Base-by-base conservation (phyloP, 768 basidiomycete genomes). In the Lactifluus piperatus region DNA sequence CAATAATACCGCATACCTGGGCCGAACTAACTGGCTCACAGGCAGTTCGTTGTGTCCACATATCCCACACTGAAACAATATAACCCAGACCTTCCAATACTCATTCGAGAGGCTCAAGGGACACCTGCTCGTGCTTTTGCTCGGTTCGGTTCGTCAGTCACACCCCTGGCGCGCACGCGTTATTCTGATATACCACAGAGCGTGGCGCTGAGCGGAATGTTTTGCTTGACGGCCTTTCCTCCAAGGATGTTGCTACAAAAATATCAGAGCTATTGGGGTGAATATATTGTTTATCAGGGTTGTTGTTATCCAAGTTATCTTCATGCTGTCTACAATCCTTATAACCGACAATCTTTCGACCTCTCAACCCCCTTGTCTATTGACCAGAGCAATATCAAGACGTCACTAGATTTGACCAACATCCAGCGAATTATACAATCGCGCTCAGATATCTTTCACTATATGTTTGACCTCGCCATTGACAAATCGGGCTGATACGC, bases 91-190 rank as follows among this genome's bases (percentile, higher is more conserved):
- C 74, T 93, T n/a, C 91, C 89, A 18, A 79, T 91, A 37, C 71
- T 92, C 66, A 87, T 92, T 67, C 79, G 91, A 66, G 87, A 91
- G 73, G 91, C 88, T 16, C 75, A 74, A 54, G 87, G 84, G 37
- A 90, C 88, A 8, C 88, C 88, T 37, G 89, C 89, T 62, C 79
- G 91, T 68, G 81, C 81, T 48, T 93, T 91, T 79, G 90, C 87
- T 54, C 78, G 91, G 67, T 93, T 89, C 69, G 90, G 91, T 93
- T 73, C 71, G 88, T 70, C 26, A 3, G 4, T 24, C 5, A 30
- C 44, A n/a, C 20, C 13, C 43, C 29, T 20, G 24, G 26, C 50
- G n/a, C 24, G 20, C 14, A 27, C 22, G 41, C 5, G 24, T 22
- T 27, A 11, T 37, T 37, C 55, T 58, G 5, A 65, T 18, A 13